Conservation (phyloP, 352 stramenopile genomes). For the Plasmopara viticola region DNA sequence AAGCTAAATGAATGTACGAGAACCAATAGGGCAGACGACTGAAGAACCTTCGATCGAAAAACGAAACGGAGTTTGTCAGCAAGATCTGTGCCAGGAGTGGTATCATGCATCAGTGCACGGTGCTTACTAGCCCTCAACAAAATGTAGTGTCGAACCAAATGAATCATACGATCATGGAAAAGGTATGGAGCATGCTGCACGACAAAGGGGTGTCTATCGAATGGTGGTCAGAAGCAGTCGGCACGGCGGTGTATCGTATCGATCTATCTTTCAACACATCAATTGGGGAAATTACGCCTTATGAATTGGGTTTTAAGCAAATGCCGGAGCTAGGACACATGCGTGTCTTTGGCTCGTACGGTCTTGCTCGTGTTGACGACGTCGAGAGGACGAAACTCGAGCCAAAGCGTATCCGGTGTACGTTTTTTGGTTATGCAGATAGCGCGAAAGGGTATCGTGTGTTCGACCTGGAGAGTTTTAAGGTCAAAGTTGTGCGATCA, state of each 20-base stretch:
- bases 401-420: background rate
- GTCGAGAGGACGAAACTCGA: background rate
- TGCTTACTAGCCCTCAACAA: background rate
- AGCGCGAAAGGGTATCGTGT: background rate
- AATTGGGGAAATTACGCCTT: background rate
- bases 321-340: background rate
- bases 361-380: background rate
- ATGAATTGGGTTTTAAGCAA: background rate
- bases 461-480: background rate
- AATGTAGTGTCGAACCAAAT: background rate
- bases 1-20: background rate
- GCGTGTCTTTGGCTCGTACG: background rate
- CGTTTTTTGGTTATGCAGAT: background rate
- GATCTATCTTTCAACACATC: background rate
- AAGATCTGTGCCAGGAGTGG: background rate
- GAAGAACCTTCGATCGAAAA: background rate
- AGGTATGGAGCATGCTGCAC: background rate
- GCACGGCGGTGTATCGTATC: background rate
- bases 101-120: background rate
- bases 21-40: background rate
- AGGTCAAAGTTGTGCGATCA: background rate
- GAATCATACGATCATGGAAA: background rate
- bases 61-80: background rate
- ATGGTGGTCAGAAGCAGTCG: background rate
- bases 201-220: background rate